Conservation (phyloP, 768 basidiomycete genomes). For the Pleurotus salmoneostramineus region DNA sequence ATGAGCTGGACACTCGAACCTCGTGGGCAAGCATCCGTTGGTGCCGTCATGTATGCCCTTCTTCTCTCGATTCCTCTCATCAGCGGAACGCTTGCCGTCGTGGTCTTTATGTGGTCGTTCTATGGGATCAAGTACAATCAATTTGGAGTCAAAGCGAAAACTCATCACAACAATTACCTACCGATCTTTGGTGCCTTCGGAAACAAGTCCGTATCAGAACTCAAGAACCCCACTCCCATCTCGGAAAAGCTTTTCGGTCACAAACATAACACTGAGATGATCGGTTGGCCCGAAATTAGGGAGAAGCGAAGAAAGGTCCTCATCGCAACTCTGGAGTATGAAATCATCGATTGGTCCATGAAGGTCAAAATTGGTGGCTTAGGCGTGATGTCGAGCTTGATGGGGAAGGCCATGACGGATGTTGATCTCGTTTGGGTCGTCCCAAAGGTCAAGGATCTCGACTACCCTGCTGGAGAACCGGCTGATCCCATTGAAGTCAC, state of each 20-base stretch:
- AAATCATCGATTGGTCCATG: conserved; percentile 95
- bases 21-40: conserved; percentile 76
- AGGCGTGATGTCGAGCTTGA: conserved; percentile 95
- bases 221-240: conserved; percentile 52
- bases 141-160: conserved; percentile 79
- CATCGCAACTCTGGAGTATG: conserved; percentile 92
- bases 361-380: conserved; percentile 98
- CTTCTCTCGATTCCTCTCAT: conserved; percentile 79
- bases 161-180: conserved; percentile 75
- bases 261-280: conserved; percentile 65
- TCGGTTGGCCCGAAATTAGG: conserved; percentile 96
- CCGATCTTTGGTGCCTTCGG: conserved; percentile 73
- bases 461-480: conserved; percentile 89
- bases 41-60: conserved; percentile 85
- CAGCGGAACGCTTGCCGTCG: conserved; percentile 78
- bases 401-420: conserved; percentile 98
- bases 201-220: conserved; percentile 64
- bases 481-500: conserved; percentile 94
- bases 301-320: conserved; percentile 88
- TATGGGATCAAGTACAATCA: conserved; percentile 94
- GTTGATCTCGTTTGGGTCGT: conserved; percentile 93
- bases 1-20: conserved; percentile 79
- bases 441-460: conserved; percentile 92
- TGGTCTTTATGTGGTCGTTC: conserved; percentile 93
- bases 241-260: conserved; percentile 73